Conservation (phyloP, 176 grass and related monocot species). For the Pontederia paniculata region DNA sequence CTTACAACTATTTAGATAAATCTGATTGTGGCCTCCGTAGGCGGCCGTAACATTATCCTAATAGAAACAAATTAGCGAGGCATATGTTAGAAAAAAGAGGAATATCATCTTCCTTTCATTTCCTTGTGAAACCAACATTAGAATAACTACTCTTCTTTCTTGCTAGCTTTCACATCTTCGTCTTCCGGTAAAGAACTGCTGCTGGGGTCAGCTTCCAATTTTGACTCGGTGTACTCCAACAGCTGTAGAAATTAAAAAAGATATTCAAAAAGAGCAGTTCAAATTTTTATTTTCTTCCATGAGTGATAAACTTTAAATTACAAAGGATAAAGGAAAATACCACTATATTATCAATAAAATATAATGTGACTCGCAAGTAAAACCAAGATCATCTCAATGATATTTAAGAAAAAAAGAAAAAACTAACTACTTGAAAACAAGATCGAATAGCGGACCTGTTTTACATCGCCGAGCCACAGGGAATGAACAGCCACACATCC, state of each 20-base stretch:
- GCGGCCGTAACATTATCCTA: too few relatives aligned
- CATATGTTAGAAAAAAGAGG: too few relatives aligned
- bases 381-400: too few relatives aligned
- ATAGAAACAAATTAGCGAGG: too few relatives aligned
- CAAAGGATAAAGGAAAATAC: too few relatives aligned
- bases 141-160: conserved; percentile 7
- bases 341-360: too few relatives aligned
- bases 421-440: background rate
- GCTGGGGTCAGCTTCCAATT: conserved; percentile 22
- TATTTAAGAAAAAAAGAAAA: background rate
- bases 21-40: too few relatives aligned
- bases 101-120: too few relatives aligned
- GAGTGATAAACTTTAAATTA: too few relatives aligned
- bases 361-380: too few relatives aligned
- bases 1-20: too few relatives aligned
- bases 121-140: too few relatives aligned
- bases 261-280: background rate
- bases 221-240: conserved; percentile 51
- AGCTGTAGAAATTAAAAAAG: conserved; percentile 35
- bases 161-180: background rate
- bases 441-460: conserved; percentile 31
- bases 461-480: conserved; percentile 76
- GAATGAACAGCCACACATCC: conserved; percentile 68
- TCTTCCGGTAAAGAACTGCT: background rate
- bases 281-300: background rate